A percentile compares a stretch with the other conserved stretches of the same genome.
These are phyloP conservation scores for Barnettozyma siamensis DNA, from an alignment of 805 yeast genomes.

Conservation along the genomic window DNA sequence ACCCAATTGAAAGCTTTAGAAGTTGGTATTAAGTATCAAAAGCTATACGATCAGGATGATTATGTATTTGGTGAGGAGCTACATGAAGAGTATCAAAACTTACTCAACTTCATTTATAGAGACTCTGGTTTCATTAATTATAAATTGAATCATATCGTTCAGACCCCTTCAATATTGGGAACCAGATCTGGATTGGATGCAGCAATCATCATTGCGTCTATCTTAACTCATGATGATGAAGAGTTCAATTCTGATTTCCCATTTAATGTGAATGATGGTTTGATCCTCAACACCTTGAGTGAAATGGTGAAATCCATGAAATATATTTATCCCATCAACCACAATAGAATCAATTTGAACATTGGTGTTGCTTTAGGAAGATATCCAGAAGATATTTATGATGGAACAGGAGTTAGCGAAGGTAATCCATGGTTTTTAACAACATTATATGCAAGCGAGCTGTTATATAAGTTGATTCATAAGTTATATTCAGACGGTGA, in stretches of 20 bases:
- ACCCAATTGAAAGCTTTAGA: constrained; percentile 67
- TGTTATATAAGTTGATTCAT: constrained; percentile 49
- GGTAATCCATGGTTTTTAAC: constrained; percentile 95
- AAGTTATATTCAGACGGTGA: constrained; percentile 33
- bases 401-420: constrained; percentile 63
- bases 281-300: constrained; percentile 57
- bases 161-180: constrained; percentile 49
- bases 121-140: constrained; percentile 33
- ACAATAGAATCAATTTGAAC: constrained; percentile 34
- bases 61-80: constrained; percentile 17
- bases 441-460: constrained; percentile 63
- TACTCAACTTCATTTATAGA: constrained; percentile 23
- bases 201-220: constrained; percentile 50
- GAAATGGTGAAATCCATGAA: constrained; percentile 65
- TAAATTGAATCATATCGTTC: constrained; percentile 54
- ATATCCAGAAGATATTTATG: constrained; percentile 88
- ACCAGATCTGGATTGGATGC: constrained; percentile 71
- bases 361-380: constrained; percentile 71
- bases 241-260: constrained; percentile 42
- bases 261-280: constrained; percentile 52
- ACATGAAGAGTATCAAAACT: constrained; percentile 17
- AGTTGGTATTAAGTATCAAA: constrained; percentile 43
- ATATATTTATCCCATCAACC: constrained; percentile 72
- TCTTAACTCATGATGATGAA: constrained; percentile 41
- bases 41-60: constrained; percentile 28